Evolutionary conservation across 176 grass and related monocot genomes (phyloP).

Genomic region (Juncus inflexus): DNA sequence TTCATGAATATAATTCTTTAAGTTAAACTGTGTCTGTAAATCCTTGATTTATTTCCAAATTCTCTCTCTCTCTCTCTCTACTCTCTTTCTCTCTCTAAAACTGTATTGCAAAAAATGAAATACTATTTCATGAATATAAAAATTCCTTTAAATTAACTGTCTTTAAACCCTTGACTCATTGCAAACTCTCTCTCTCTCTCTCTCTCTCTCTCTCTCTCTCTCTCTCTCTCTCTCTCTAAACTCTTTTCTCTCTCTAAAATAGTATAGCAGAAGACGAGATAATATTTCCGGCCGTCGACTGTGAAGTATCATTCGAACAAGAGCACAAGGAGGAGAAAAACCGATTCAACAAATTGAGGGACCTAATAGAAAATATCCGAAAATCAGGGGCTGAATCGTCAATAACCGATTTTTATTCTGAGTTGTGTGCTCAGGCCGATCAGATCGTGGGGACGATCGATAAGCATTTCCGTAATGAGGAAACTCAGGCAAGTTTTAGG

Average conservation of each 20-base stretch:
- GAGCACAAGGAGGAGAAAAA: conserved; percentile 87
- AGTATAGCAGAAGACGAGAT: conserved; percentile 95
- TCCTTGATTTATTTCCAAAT: too few relatives aligned
- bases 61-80: too few relatives aligned
- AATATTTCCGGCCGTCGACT: conserved; percentile 88
- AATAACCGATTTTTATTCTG: conserved; percentile 54
- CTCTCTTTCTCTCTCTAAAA: too few relatives aligned
- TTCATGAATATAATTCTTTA: too few relatives aligned
- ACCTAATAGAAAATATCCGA: conserved; percentile 89
- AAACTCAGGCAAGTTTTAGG: conserved; percentile 58
- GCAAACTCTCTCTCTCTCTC: not conserved
- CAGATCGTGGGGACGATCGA: conserved; percentile 90
- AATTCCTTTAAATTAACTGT: too few relatives aligned
- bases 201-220: not conserved
- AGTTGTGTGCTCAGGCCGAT: conserved; percentile 87
- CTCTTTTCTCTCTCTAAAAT: conserved; percentile 24
- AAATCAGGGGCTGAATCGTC: conserved; percentile 71
- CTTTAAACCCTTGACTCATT: too few relatives aligned
- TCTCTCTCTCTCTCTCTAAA: conserved; percentile 16
- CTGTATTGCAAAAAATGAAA: too few relatives aligned
- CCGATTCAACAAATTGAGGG: conserved; percentile 76
- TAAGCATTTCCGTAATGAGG: conserved; percentile 81
- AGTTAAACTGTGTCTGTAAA: too few relatives aligned
- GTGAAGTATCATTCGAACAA: conserved; percentile 57
- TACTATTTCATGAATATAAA: too few relatives aligned